phyloP scores from a whole-genome alignment of 768 basidiomycete genomes.

The Russula lepida region DNA sequence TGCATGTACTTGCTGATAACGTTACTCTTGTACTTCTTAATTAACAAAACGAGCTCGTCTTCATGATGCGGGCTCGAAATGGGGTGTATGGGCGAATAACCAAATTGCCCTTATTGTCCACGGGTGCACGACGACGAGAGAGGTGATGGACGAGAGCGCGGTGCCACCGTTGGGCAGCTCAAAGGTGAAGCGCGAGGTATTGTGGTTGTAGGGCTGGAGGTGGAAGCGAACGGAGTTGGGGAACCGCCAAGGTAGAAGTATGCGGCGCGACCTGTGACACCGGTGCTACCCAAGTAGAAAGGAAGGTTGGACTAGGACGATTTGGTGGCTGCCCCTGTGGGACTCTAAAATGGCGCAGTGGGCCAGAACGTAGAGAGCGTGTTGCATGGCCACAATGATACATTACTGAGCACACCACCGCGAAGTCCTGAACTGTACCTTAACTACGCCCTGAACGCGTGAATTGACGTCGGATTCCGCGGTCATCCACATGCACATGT shows the following conservation, averaged over 20 bases:
- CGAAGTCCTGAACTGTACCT: too few relatives aligned
- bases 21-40: conserved; percentile 82
- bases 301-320: conserved; percentile 44
- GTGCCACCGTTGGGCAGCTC: conserved; percentile 71
- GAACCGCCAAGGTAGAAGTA: conserved; percentile 43
- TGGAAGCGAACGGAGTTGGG: conserved; percentile 10
- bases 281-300: conserved; percentile 39
- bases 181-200: conserved; percentile 78
- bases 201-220: conserved; percentile 83
- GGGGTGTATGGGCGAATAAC: conserved; percentile 92
- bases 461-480: neutral
- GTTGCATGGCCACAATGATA: too few relatives aligned
- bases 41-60: conserved; percentile 69
- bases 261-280: conserved; percentile 31
- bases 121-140: conserved; percentile 60
- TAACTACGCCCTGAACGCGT: neutral
- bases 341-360: conserved; percentile 40
- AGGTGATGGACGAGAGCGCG: conserved; percentile 70
- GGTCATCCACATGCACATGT: neutral
- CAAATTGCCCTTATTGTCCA: conserved; percentile 78
- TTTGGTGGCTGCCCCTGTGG: conserved; percentile 32
- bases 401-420: too few relatives aligned
- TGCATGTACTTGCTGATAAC: conserved; percentile 81
- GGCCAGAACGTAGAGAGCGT: conserved; percentile 10
- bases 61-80: conserved; percentile 66